These are phyloP conservation scores for Pilasporangium apinafurcum DNA, from an alignment of 352 stramenopile genomes.

Conservation along the genomic window DNA sequence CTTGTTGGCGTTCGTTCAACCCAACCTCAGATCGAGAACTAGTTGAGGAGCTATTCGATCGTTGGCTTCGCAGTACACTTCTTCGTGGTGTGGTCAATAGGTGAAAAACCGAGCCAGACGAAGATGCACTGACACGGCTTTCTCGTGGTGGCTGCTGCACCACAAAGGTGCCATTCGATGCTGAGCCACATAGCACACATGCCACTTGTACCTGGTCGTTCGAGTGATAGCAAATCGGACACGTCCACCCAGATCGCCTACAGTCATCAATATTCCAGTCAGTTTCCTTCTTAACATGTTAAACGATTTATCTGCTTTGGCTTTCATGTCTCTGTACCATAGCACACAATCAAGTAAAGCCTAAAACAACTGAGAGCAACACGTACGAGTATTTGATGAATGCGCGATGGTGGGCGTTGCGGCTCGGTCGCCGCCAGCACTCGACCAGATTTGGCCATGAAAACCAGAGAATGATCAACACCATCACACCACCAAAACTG, in stretches of 20 bases:
- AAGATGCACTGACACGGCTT: neutral
- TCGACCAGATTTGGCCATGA: conserved; percentile 46
- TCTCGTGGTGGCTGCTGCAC: neutral
- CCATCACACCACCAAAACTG: conserved; percentile 20
- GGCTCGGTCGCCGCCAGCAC: conserved; percentile 33
- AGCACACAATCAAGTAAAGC: neutral
- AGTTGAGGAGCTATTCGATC: too few relatives aligned
- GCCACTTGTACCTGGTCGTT: conserved; percentile 38
- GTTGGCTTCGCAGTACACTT: too few relatives aligned
- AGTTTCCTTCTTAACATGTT: too few relatives aligned
- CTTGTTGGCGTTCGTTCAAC: conserved; percentile 43
- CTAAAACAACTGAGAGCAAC: neutral
- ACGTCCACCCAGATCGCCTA: conserved; percentile 44
- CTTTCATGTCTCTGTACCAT: conserved; percentile 19
- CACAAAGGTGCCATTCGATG: conserved; percentile 18
- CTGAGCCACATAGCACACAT: conserved; percentile 51
- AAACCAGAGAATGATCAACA: conserved; percentile 31
- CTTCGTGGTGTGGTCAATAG: neutral
- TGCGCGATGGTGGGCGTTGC: conserved; percentile 28
- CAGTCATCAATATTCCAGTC: too few relatives aligned
- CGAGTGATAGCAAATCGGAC: conserved; percentile 42
- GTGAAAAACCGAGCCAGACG: too few relatives aligned
- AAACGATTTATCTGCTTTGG: too few relatives aligned
- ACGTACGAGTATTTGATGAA: conserved; percentile 39
- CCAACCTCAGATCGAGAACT: conserved; percentile 7